These are phyloP conservation scores for Elsinoe arachidis DNA, from an alignment of 2,329 filamentous ascomycete genomes.

Conservation along the genomic window DNA sequence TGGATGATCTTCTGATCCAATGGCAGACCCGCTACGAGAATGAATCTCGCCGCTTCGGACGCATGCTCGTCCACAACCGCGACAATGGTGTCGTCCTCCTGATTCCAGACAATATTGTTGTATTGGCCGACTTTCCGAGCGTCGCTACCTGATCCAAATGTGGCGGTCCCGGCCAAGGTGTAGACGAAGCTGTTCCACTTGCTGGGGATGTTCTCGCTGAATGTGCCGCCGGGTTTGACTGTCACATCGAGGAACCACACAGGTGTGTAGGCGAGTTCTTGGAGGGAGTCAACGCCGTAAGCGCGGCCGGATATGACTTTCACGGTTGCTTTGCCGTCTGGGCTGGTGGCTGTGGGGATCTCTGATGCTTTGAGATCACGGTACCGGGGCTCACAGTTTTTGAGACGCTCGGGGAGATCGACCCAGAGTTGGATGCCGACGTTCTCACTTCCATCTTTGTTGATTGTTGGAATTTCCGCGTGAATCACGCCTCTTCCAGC, in stretches of 20 bases:
- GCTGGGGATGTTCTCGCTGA: slow-evolving; percentile 65
- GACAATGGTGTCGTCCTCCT: slow-evolving; percentile 65
- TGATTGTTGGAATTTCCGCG: too few species aligned
- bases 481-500: slow-evolving; percentile 80
- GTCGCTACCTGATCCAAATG: slow-evolving; percentile 49
- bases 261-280: slow-evolving; percentile 89
- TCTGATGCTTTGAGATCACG: slow-evolving; percentile 72
- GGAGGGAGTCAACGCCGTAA: slow-evolving; percentile 74
- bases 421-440: slow-evolving; percentile 94
- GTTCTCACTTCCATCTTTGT: slow-evolving; percentile 67
- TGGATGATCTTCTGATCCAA: slow-evolving; percentile 73
- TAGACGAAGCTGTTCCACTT: slow-evolving; percentile 91
- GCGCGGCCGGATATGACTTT: slow-evolving; percentile 87
- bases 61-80: slow-evolving; percentile 61
- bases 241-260: slow-evolving; percentile 90
- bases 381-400: slow-evolving; percentile 85
- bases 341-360: slow-evolving; percentile 65
- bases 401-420: slow-evolving; percentile 72
- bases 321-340: slow-evolving; percentile 65
- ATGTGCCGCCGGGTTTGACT: slow-evolving; percentile 66
- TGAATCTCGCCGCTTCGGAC: slow-evolving; percentile 49
- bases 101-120: slow-evolving; percentile 84
- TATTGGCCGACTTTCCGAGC: slow-evolving; percentile 54
- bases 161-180: slow-evolving; percentile 63
- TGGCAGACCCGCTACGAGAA: slow-evolving; percentile 70